Percentiles rank a stretch among this genome's conserved stretches.
These are phyloP conservation scores for Suillus fuscotomentosus DNA, from an alignment of 768 basidiomycete genomes.

Conservation along the genomic window DNA sequence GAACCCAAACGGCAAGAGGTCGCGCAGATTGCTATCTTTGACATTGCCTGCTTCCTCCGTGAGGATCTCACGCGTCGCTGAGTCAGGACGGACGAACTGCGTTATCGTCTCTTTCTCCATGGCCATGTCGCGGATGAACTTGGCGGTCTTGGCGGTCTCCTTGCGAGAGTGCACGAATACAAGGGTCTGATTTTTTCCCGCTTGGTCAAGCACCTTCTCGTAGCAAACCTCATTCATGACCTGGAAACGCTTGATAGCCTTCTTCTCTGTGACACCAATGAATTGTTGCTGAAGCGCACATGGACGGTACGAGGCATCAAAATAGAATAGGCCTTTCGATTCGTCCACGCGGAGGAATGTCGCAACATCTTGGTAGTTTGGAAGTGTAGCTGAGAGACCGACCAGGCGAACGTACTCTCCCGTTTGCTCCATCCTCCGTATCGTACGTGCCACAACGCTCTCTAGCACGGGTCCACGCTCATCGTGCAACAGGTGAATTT, in stretches of 20 bases:
- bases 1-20: conserved; percentile 94
- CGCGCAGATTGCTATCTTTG: conserved; percentile 79
- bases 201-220: conserved; percentile 95
- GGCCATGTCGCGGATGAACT: conserved; percentile 91
- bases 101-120: conserved; percentile 96
- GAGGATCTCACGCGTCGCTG: conserved; percentile 87
- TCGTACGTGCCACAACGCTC: conserved; percentile 84
- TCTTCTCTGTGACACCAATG: conserved; percentile 97
- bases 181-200: conserved; percentile 85
- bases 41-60: conserved; percentile 80
- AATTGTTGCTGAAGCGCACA: conserved; percentile 97
- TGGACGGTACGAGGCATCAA: conserved; percentile 91
- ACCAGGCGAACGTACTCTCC: conserved; percentile 91
- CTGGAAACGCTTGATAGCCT: conserved; percentile 97
- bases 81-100: conserved; percentile 92
- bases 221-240: conserved; percentile 99
- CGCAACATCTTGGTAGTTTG: conserved; percentile 97
- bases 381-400: conserved; percentile 95
- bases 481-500: conserved; percentile 96
- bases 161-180: conserved; percentile 99
- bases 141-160: conserved; percentile 96
- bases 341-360: conserved; percentile 95
- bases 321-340: conserved; percentile 92
- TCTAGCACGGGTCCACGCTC: conserved; percentile 98
- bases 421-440: conserved; percentile 93